Evolutionary conservation across 805 yeast species (phyloP), one percentile per base, ranked within the genome.

Genomic region (Komagataella ulmi): DNA sequence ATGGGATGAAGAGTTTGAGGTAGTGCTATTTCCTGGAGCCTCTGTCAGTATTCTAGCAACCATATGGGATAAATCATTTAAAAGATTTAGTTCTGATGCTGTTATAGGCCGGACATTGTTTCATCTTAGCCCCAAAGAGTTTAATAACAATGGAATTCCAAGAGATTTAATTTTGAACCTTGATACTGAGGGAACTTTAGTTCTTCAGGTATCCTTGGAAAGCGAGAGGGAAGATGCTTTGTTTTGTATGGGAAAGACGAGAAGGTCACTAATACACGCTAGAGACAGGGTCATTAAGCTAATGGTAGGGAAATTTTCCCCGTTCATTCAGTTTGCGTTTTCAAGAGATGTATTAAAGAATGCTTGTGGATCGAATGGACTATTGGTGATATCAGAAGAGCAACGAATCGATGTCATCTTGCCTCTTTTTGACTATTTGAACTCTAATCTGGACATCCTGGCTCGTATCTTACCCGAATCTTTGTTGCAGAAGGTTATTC

Each of bases 161-260:
- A 76, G 75, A 56, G 83, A 81, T 44, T 64, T 76, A 2, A 72
- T 73, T 58, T 65, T 81, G 3, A 84, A 83, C 54, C 64, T 83
- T 40, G 86, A 81, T 56, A 68, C 83, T 1, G 84, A 80, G 54
- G 97, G 97, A 0, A 71, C 79, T 45, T 59, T 93, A 2, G 63
- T 76, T 48, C 65, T 89, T 2, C 81, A 81, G 58, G 71, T 90
- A 2, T 81, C 88, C 0, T 79, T 87, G 57, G 97, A 90, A 60
- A 77, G 80, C 50, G 96, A 90, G 58, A 75, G 81, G 48, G 78
- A 77, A 45, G 96, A 90, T 65, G 88, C 95, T 1, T 66, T 87
- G 7, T 91, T 85, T 59, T 84, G 82, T 48, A 74, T 91, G 65
- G 95, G 95, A 1, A 76, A 83, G 56, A 82, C 91, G 0, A 78